Percentiles rank a stretch among this genome's conserved stretches.
Conservation (phyloP, 2,329 filamentous ascomycete genomes). For the Coniochaeta prunicola region DNA sequence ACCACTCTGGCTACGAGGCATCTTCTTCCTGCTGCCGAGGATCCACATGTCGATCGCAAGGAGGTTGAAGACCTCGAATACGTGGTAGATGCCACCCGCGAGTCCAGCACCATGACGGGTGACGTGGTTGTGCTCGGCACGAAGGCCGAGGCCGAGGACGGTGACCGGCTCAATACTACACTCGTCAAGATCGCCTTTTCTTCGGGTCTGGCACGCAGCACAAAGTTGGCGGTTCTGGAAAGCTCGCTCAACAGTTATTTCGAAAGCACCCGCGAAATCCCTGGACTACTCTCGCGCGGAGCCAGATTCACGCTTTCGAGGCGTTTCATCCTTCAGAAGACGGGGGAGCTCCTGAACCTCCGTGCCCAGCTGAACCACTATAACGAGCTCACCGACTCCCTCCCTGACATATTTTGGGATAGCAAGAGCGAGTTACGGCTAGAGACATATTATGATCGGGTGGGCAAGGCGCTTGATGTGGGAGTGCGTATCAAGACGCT, state of each 20-base stretch:
- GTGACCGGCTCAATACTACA: slow-evolving; percentile 49
- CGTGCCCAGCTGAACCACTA: slow-evolving; percentile 94
- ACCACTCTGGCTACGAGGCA: slow-evolving; percentile 61
- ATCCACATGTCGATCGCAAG: slow-evolving; percentile 60
- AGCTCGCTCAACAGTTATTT: slow-evolving; percentile 77
- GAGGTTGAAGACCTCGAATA: slow-evolving; percentile 92
- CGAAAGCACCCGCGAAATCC: slow-evolving; percentile 75
- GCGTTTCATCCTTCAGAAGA: slow-evolving; percentile 83
- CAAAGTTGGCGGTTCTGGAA: slow-evolving; percentile 89
- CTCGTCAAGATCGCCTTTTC: slow-evolving; percentile 96
- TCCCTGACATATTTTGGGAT: slow-evolving; percentile 98
- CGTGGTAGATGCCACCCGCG: slow-evolving; percentile 62
- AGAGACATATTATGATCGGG: slow-evolving; percentile 91
- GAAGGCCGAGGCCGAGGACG: slow-evolving; percentile 42
- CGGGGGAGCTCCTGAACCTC: slow-evolving; percentile 81
- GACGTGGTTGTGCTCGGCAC: slow-evolving; percentile 88
- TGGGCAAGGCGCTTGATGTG: slow-evolving; percentile 84
- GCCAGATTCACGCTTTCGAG: slow-evolving; percentile 48
- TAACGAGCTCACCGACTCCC: slow-evolving; percentile 88
- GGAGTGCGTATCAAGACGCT: slow-evolving; percentile 82
- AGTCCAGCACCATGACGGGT: slow-evolving; percentile 72
- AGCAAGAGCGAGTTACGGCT: slow-evolving; percentile 79
- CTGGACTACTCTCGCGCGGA: slow-evolving; percentile 65
- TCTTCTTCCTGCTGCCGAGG: slow-evolving; percentile 68
- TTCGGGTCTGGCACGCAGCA: slow-evolving; percentile 83